phyloP scores from a whole-genome alignment of 345 rosid genomes.

The Bretschneidera sinensis region DNA sequence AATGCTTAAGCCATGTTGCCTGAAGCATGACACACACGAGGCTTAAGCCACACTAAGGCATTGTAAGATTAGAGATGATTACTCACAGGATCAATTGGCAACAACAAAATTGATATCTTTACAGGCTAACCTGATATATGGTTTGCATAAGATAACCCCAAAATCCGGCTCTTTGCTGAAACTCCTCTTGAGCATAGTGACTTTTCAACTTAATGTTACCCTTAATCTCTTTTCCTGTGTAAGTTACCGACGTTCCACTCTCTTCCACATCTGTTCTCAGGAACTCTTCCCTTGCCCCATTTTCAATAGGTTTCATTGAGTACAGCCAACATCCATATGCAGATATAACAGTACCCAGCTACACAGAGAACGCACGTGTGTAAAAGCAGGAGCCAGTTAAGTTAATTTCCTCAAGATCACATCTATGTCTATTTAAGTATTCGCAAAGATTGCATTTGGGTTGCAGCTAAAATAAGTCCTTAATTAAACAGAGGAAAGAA shows the following conservation, averaged over 20 bases:
- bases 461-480: no score
- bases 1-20: no score
- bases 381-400: not conserved
- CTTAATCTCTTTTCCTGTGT: conserved; percentile 14
- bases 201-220: conserved; percentile 38
- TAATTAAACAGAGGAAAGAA: no score
- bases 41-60: not conserved
- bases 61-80: no score
- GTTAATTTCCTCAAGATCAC: not conserved
- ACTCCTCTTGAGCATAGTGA: conserved; percentile 35
- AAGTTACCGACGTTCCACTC: conserved; percentile 1
- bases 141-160: conserved; percentile 80
- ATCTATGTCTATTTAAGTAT: no score
- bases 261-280: conserved; percentile 27
- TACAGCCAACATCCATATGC: conserved; percentile 69
- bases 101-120: no score
- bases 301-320: conserved; percentile 17
- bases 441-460: no score
- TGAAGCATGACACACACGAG: no score
- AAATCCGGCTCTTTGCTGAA: conserved; percentile 41
- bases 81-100: no score
- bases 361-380: conserved; percentile 5
- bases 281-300: conserved; percentile 21
- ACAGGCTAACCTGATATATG: conserved; percentile 72
- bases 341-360: conserved; percentile 69